phyloP scores from a whole-genome alignment of 139 green algal species.

The Spirogloea muscicola region DNA sequence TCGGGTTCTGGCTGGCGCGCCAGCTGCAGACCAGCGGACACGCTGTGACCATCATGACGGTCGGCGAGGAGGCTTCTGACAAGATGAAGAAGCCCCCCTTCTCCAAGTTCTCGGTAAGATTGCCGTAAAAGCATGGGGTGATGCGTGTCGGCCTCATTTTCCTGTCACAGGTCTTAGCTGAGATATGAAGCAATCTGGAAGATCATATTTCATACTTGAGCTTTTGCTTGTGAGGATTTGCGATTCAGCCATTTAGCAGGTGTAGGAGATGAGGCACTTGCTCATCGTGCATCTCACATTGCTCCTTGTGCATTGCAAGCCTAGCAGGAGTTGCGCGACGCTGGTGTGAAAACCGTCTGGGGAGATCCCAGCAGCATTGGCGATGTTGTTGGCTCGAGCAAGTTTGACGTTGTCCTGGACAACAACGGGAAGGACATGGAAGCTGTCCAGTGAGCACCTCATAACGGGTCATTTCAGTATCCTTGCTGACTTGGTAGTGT shows the following conservation, averaged over 20 bases:
- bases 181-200: too few relatives aligned
- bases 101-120: slow-evolving; percentile 47
- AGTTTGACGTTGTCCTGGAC: slow-evolving; percentile 58
- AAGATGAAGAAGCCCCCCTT: slow-evolving; percentile 63
- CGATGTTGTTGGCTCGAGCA: neutral
- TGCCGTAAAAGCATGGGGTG: too few relatives aligned
- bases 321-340: slow-evolving; percentile 36
- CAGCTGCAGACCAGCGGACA: slow-evolving; percentile 45
- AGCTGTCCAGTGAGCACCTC: slow-evolving; percentile 38
- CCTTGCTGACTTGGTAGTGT: too few relatives aligned
- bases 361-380: slow-evolving; percentile 34
- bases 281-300: too few relatives aligned
- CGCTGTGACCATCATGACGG: slow-evolving; percentile 50
- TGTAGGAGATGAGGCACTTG: too few relatives aligned
- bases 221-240: too few relatives aligned
- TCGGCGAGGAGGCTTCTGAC: slow-evolving; percentile 41
- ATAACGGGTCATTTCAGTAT: too few relatives aligned
- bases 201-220: too few relatives aligned
- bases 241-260: too few relatives aligned
- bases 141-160: too few relatives aligned
- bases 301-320: too few relatives aligned
- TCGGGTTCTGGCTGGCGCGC: slow-evolving; percentile 56
- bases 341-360: slow-evolving; percentile 55
- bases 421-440: slow-evolving; percentile 64
- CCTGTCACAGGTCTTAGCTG: too few relatives aligned